Conservation (phyloP, 1,284 basidiomycete species). For the Cutaneotrichosporon cyanovorans region DNA sequence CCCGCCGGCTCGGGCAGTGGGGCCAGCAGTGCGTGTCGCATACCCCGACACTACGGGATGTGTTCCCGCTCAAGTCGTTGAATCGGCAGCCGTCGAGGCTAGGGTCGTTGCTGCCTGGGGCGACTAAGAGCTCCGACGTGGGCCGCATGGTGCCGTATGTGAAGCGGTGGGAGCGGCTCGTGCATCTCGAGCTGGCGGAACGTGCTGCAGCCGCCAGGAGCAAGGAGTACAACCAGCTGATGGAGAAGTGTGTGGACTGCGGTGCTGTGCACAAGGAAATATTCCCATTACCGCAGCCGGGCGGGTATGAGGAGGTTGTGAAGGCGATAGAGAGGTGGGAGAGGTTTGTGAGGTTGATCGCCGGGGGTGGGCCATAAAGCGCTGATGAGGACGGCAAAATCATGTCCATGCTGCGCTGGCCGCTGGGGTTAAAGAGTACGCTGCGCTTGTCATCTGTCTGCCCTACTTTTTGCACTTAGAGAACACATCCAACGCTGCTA, state of each 20-base stretch:
- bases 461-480: no score
- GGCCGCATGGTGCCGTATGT: conserved; percentile 23
- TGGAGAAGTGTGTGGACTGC: conserved; percentile 36
- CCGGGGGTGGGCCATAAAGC: not conserved
- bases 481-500: no score
- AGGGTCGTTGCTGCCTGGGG: conserved; percentile 31
- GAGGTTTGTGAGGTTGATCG: conserved; percentile 30
- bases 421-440: no score
- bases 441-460: no score
- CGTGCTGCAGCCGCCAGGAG: conserved; percentile 12
- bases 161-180: conserved; percentile 42
- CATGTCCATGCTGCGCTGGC: no score
- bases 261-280: conserved; percentile 38
- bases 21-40: conserved; percentile 37
- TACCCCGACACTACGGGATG: conserved; percentile 38
- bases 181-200: conserved; percentile 44
- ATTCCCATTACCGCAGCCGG: conserved; percentile 26
- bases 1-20: conserved; percentile 44
- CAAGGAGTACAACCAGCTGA: conserved; percentile 16
- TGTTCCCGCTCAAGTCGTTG: conserved; percentile 32
- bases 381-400: no score
- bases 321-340: conserved; percentile 41
- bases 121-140: conserved; percentile 15
- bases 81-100: conserved; percentile 7
- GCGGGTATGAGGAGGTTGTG: conserved; percentile 33